Evolutionary conservation across 2,329 filamentous ascomycete species (phyloP), one percentile per base, ranked within the genome.

Genomic region (Fusarium denticulatum): DNA sequence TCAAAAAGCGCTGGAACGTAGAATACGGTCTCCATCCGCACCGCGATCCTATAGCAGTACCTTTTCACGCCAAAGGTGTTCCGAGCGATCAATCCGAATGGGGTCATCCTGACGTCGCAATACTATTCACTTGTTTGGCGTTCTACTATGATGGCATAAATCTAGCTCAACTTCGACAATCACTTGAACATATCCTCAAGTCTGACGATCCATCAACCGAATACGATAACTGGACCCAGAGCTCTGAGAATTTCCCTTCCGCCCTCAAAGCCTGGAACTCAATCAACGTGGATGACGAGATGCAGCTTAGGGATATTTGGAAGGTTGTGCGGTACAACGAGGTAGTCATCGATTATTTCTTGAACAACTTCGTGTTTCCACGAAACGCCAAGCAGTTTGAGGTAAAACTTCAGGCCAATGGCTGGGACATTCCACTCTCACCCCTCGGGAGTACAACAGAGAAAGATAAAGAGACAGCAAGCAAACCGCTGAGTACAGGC

Each of bases 1-100:
- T 93, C 4, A 88, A 88, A 59, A 93, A 92, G 78, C 82, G 90
- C 8, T 93, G 88, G 88, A 90, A 91, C 34, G 91, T 94, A 0
- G 85, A 89, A 47, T 95, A 91, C 52, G 90, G 90, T 0, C 81
- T 91, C 0, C 86, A 91, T 70, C 86, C 88, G 0, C 64, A 71
- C 0, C 85, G 92, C 16, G 84, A 87, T 60, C 89, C 89, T 0
- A 87, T 93, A 22, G 91, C 92, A 91, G 94, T 77, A 6, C 76
- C 76, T 7, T 77, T 77, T 26, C 76, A 77, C 22, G 76, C 76
- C 46, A 77, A 78, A 73, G 92, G 91, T 10, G 84, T 86, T 0
- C 91, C 92, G 0, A 88, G 87, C 0, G 87, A 89, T 0, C 86
- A 89, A 26, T 88, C 91, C 0, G 92, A 94, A 75, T 94, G 88